These are phyloP conservation scores for Dalbergia cochinchinensis DNA, from an alignment of 306 rosid species.

Conservation along the genomic window DNA sequence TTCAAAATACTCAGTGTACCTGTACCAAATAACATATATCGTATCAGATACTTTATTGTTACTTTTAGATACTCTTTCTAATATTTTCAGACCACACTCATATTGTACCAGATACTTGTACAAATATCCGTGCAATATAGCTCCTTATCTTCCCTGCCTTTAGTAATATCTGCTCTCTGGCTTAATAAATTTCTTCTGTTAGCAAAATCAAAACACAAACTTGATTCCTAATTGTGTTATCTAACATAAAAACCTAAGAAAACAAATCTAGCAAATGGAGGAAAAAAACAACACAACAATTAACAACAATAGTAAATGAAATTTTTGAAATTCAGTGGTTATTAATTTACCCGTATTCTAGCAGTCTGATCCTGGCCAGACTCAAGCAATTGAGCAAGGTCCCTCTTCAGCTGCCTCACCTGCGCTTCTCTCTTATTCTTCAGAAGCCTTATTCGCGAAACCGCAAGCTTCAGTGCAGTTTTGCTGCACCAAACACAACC, in stretches of 20 bases:
- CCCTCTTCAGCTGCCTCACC: constrained; percentile 75
- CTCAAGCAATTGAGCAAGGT: constrained; percentile 82
- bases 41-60: too few species aligned
- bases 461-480: constrained; percentile 86
- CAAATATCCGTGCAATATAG: too few species aligned
- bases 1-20: too few species aligned
- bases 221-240: not conserved
- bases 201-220: not conserved
- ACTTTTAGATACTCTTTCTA: too few species aligned
- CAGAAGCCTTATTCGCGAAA: constrained; percentile 82
- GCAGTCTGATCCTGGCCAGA: constrained; percentile 88
- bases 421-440: constrained; percentile 85
- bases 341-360: constrained; percentile 69
- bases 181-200: not conserved
- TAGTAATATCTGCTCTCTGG: not conserved
- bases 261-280: not conserved
- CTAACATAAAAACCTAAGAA: not conserved
- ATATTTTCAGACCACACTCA: too few species aligned
- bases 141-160: not conserved
- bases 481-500: constrained; percentile 67
- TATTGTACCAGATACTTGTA: too few species aligned
- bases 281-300: not conserved
- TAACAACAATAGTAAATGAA: constrained; percentile 1
- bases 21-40: too few species aligned
- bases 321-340: not conserved